Percentiles rank a stretch among this genome's conserved stretches.
Evolutionary conservation across 495 filamentous ascomycete species (phyloP).

Genomic region (Lasiosphaeris hirsuta): DNA sequence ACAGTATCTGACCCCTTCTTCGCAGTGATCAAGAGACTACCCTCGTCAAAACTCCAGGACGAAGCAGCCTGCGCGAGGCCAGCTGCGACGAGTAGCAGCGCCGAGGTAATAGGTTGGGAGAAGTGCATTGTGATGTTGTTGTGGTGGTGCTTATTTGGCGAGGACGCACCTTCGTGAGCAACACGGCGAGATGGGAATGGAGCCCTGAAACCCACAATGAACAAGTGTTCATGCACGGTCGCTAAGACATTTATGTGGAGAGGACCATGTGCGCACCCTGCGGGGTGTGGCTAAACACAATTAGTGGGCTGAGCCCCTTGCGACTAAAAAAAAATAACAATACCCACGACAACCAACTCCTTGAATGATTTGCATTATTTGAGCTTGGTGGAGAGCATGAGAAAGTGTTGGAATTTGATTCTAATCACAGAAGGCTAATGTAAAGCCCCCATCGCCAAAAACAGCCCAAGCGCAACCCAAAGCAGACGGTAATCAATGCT

Average conservation of each 20-base stretch:
- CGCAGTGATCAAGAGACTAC: conserved; percentile 68
- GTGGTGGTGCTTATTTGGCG: conserved; percentile 10
- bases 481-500: neutral
- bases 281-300: too few relatives aligned
- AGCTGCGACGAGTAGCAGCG: conserved; percentile 45
- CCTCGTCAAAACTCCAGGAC: conserved; percentile 84
- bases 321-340: too few relatives aligned
- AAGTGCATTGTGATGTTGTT: conserved; percentile 44
- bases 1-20: conserved; percentile 63
- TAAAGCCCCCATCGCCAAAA: too few relatives aligned
- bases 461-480: too few relatives aligned
- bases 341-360: too few relatives aligned
- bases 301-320: too few relatives aligned
- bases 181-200: conserved; percentile 18
- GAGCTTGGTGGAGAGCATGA: too few relatives aligned
- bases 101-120: conserved; percentile 45
- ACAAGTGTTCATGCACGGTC: conserved; percentile 13
- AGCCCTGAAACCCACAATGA: conserved; percentile 24
- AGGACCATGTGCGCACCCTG: neutral
- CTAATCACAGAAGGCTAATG: too few relatives aligned
- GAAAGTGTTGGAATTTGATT: too few relatives aligned
- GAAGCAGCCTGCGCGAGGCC: conserved; percentile 59
- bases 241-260: neutral
- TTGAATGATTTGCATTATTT: too few relatives aligned
- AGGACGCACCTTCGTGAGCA: conserved; percentile 13